Percentiles rank a stretch among this genome's conserved stretches.
Conservation (phyloP, 768 basidiomycete genomes). For the Jaapia argillacea region DNA sequence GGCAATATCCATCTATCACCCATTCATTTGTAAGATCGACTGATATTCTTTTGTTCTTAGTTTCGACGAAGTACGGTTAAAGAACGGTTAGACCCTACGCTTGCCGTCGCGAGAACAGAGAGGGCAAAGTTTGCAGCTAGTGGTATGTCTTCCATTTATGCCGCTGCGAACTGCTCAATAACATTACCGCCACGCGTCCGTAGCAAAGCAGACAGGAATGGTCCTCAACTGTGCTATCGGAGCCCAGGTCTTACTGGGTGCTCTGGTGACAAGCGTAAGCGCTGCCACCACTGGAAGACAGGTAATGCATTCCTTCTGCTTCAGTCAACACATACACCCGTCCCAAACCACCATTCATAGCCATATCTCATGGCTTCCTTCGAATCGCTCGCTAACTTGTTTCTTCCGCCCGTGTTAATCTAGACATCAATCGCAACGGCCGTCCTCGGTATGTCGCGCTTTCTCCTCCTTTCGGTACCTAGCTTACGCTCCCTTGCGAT, state of each 20-base stretch:
- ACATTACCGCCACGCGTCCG: too few relatives aligned
- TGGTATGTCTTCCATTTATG: too few relatives aligned
- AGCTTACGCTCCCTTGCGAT: too few relatives aligned
- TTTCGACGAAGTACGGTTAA: neutral
- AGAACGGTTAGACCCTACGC: neutral
- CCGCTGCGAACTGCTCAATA: too few relatives aligned
- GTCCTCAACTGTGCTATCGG: constrained; percentile 16
- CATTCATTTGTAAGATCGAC: too few relatives aligned
- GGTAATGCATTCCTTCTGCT: too few relatives aligned
- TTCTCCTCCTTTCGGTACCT: neutral
- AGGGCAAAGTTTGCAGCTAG: too few relatives aligned
- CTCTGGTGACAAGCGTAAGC: constrained; percentile 17
- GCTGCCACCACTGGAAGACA: constrained; percentile 13
- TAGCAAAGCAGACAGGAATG: constrained; percentile 9
- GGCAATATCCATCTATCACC: too few relatives aligned
- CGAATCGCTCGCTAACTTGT: neutral
- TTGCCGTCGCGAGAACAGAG: neutral
- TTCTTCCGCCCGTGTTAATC: too few relatives aligned
- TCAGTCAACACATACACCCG: too few relatives aligned
- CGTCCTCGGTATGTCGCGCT: neutral
- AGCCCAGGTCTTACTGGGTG: constrained; percentile 17
- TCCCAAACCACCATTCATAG: neutral
- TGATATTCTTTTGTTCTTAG: too few relatives aligned
- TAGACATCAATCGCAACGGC: neutral
- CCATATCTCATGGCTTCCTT: neutral